These are phyloP conservation scores for Tillandsia fasciculata DNA, from an alignment of 176 grass and related monocot species.

Conservation along the genomic window DNA sequence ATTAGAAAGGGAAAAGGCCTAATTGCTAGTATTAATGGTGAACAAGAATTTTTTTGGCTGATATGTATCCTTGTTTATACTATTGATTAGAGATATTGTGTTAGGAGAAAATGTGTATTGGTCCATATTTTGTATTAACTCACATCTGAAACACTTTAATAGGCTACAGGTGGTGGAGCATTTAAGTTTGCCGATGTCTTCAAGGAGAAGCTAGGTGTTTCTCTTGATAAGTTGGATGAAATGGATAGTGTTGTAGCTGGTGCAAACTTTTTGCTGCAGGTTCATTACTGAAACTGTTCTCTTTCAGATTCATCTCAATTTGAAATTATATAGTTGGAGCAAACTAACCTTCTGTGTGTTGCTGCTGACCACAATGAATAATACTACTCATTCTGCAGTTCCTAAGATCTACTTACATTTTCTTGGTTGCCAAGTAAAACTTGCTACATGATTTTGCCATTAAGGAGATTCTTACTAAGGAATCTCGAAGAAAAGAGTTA, in stretches of 20 bases:
- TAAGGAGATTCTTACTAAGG: too few species aligned
- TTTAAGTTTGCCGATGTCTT: slow-evolving; percentile 74
- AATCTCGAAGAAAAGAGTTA: too few species aligned
- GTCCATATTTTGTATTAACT: not conserved
- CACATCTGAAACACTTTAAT: not conserved
- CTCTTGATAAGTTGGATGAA: slow-evolving; percentile 94
- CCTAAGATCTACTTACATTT: too few species aligned
- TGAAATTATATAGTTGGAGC: not conserved
- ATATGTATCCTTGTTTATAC: not conserved
- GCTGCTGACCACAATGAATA: too few species aligned
- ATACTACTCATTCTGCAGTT: not conserved
- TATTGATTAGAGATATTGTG: not conserved
- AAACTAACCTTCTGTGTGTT: too few species aligned
- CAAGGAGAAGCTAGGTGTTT: slow-evolving; percentile 69
- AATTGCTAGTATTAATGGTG: not conserved
- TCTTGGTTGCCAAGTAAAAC: too few species aligned
- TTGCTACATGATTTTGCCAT: too few species aligned
- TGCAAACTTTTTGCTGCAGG: slow-evolving; percentile 92
- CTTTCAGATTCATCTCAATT: not conserved
- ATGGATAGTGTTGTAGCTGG: slow-evolving; percentile 84
- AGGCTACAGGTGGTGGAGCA: slow-evolving; percentile 91
- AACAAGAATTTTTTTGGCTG: not conserved
- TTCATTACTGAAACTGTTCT: slow-evolving; percentile 20
- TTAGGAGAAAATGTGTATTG: not conserved
- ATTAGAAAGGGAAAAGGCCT: not conserved